Conservation (phyloP, 805 yeast species). For the Yarrowia sp. region DNA sequence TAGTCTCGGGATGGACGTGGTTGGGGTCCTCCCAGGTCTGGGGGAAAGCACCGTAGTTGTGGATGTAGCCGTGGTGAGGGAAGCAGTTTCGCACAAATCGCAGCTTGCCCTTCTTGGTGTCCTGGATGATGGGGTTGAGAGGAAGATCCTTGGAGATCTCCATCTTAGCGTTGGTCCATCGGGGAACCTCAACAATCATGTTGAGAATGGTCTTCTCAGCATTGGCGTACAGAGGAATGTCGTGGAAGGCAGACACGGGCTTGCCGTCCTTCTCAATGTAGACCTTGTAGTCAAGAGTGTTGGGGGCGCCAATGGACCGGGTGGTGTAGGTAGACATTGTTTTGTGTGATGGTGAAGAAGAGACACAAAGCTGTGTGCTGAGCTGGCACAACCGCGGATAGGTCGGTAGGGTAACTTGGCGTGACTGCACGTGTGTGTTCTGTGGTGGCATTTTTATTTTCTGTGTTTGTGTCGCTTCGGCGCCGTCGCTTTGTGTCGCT, state of each 20-base stretch:
- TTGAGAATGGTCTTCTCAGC: slow-evolving; percentile 82
- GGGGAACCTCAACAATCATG: slow-evolving; percentile 95
- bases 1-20: slow-evolving; percentile 46
- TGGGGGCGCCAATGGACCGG: slow-evolving; percentile 93
- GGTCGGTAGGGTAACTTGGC: slow-evolving; percentile 13
- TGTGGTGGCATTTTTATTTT: background rate
- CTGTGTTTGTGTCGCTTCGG: background rate
- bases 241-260: slow-evolving; percentile 94
- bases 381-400: background rate
- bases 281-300: slow-evolving; percentile 91
- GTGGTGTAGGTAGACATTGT: slow-evolving; percentile 53
- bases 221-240: slow-evolving; percentile 88
- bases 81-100: slow-evolving; percentile 96
- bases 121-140: slow-evolving; percentile 94
- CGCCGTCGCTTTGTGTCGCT: too few relatives aligned
- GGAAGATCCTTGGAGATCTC: slow-evolving; percentile 83
- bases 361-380: background rate
- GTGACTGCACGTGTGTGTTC: too few relatives aligned
- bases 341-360: slow-evolving; percentile 5
- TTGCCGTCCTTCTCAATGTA: slow-evolving; percentile 90
- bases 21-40: slow-evolving; percentile 99
- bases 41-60: slow-evolving; percentile 98
- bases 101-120: slow-evolving; percentile 93
- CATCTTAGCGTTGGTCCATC: slow-evolving; percentile 97
- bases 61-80: slow-evolving; percentile 98